phyloP scores from a whole-genome alignment of 2,329 filamentous ascomycete genomes.

The Talaromyces sp. region DNA sequence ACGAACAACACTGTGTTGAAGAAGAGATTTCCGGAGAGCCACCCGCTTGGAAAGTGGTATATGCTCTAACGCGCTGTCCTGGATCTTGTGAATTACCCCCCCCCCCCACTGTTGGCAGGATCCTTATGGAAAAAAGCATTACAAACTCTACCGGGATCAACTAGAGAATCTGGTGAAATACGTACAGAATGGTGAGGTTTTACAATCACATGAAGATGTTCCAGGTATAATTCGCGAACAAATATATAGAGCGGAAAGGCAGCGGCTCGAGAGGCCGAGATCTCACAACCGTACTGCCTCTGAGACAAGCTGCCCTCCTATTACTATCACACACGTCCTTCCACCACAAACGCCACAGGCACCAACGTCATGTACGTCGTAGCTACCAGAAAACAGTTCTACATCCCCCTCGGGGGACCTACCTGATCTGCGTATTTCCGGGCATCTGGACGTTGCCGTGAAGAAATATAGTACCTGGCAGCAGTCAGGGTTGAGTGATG shows the following conservation, averaged over 20 bases:
- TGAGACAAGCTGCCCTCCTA: background rate
- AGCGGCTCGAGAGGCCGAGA: constrained; percentile 3
- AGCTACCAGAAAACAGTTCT: background rate
- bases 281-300: constrained; percentile 1
- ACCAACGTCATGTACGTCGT: background rate
- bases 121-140: background rate
- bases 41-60: background rate
- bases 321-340: background rate
- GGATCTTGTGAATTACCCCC: background rate
- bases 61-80: background rate
- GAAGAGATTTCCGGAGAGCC: background rate
- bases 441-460: background rate
- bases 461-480: constrained; percentile 1
- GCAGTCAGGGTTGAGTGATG: background rate
- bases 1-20: background rate
- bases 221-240: constrained; percentile 8
- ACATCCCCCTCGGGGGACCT: background rate
- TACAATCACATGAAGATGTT: constrained; percentile 9
- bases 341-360: background rate
- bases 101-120: background rate
- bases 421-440: background rate
- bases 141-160: background rate
- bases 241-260: constrained; percentile 7
- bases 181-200: background rate
- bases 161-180: background rate